Conservation (phyloP, 2,329 filamentous ascomycete genomes). For the Aspergillus glaucus region DNA sequence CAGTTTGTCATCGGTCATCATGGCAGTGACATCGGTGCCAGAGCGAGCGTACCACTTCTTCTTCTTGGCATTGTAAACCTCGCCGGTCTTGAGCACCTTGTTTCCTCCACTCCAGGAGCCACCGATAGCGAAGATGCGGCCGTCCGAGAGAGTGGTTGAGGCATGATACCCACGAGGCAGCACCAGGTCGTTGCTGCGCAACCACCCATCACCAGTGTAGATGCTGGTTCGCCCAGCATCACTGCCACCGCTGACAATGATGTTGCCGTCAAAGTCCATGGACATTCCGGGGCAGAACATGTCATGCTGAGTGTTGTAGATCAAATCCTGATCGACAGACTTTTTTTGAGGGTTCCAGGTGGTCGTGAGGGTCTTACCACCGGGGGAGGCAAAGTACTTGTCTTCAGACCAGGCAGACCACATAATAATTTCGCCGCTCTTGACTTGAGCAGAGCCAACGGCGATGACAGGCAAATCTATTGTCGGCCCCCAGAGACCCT, state of each 20-base stretch:
- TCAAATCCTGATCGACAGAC: not conserved
- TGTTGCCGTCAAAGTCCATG: slow-evolving; percentile 16
- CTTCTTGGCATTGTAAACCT: slow-evolving; percentile 41
- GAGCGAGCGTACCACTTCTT: too few relatives aligned
- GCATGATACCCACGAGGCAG: slow-evolving; percentile 50
- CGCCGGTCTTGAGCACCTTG: slow-evolving; percentile 48
- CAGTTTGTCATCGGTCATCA: not conserved
- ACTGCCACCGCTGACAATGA: slow-evolving; percentile 51
- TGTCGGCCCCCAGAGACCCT: too few relatives aligned
- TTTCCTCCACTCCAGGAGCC: slow-evolving; percentile 50
- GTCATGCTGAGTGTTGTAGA: slow-evolving; percentile 20
- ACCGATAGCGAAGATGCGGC: slow-evolving; percentile 53
- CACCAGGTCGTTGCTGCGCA: slow-evolving; percentile 37
- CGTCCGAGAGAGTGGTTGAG: slow-evolving; percentile 46
- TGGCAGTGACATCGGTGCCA: slow-evolving; percentile 37
- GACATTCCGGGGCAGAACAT: slow-evolving; percentile 25
- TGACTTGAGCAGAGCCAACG: too few relatives aligned
- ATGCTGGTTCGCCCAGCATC: slow-evolving; percentile 45
- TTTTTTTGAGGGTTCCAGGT: too few relatives aligned
- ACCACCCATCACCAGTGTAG: slow-evolving; percentile 40
- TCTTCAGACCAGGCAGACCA: too few relatives aligned
- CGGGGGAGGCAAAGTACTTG: too few relatives aligned
- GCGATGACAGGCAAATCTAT: too few relatives aligned
- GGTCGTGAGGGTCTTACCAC: too few relatives aligned
- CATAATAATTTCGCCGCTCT: too few relatives aligned